Evolutionary conservation across 208 protist genomes (phyloP), one percentile per base, ranked within the genome.

Genomic region (Endotrypanum monterogeii): DNA sequence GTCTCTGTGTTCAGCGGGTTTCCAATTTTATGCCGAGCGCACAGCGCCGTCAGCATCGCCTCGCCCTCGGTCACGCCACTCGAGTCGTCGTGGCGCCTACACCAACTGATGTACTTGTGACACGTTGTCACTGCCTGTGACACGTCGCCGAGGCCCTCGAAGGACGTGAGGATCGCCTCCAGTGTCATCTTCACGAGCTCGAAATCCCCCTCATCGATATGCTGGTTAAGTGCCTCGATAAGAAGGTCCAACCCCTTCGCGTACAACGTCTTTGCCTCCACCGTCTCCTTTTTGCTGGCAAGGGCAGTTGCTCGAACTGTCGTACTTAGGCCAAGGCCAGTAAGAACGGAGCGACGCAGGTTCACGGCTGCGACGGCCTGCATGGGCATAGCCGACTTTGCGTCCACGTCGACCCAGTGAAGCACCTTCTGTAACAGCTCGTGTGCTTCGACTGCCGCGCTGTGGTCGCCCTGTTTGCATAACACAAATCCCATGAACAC

Each of bases 51-150:
- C 67, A 94, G 72, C 83, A 91, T 84, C 57, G 67, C 74, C 66
- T 86, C 83, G 1, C 93, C 93, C 18, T 95, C 58, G 50, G 73
- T 75, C 32, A 89, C 86, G 12, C 93, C 93, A 8, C 57, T 79
- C 37, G 65, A 82, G 69, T 97, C 93, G 2, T 90, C 62, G 74
- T 95, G 90, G 1, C 93, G 88, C 51, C 66, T 73, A 78, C 93
- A 97, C 90, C 91, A 97, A 78, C 90, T 90, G 62, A 95, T 81
- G 77, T 96, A 95, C 82, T 97, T 97, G 72, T 86, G 84, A 37
- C 84, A 89, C 23, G 93, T 96, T 28, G 84, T 81, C 20, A 93
- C 80, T 12, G 93, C 93, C 80, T 97, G 93, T 20, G 79, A 62
- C 25, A 80, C 78, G 65, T 97, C 93, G 18, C 80, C 79, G n/a